Base-by-base conservation (phyloP, 2,329 filamentous ascomycete species). In the Colletotrichum echinochloae region DNA sequence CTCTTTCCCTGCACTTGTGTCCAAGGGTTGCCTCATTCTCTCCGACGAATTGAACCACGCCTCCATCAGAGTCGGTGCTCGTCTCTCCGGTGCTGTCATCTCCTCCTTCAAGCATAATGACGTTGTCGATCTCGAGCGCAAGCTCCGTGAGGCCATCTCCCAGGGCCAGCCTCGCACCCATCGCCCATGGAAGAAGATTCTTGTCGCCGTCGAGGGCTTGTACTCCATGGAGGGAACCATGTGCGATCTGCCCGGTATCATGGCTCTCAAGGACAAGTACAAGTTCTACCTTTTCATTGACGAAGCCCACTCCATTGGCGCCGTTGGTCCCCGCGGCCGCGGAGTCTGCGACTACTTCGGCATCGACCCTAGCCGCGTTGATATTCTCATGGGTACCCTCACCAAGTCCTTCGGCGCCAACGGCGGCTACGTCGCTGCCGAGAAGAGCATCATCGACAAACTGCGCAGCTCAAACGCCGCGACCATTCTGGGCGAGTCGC, bases 161-260 rank as follows among this genome's bases (percentile, higher is more conserved):
- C 95, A 98, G 82, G 96, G 96, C 54, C 96, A 99, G 79, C 96
- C 96, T 63, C 92, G 96, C 74, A 99, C 95, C n/a, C 96, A 99
- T 81, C 92, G 96, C 37, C 96, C 96, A 1, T 99, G 96, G 96
- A 98, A 97, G 87, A 99, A 98, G 89, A 98, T 99, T 71, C 82
- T 99, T 61, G 93, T 99, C 54, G 95, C 95, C 46, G 94, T 99
- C 46, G 96, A 99, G 81, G 96, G 96, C 75, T 88, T 99, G 26
- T 99, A 99, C 86, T 98, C 95, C 1, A 99, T 99, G 96, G 96
- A 99, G 84, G 96, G 96, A 59, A 98, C 95, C 74, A 97, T 99
- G 93, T 96, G 94, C 82, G 96, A 99, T 80, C 88, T 99, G n/a
- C 96, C 96, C 1, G 94, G 94, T 72, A 86, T 99, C 60, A 83